Percentiles rank a stretch among this genome's conserved stretches.
These are phyloP conservation scores for Phylloporus sp. DNA, from an alignment of 768 basidiomycete species.

Conservation along the genomic window DNA sequence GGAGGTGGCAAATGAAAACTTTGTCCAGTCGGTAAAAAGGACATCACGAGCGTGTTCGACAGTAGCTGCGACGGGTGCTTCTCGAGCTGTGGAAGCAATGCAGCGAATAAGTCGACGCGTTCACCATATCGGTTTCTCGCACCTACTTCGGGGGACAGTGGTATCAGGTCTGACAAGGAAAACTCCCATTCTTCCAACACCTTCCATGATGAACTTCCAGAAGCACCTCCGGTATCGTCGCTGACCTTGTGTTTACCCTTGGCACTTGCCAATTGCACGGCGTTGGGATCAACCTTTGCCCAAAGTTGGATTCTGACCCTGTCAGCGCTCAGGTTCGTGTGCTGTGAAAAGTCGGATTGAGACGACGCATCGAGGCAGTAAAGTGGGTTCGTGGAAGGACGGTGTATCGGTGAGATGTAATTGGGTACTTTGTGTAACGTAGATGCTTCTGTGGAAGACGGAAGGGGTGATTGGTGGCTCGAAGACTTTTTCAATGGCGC, in stretches of 20 bases:
- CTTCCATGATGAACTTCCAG: slow-evolving; percentile 48
- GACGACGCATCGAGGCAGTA: slow-evolving; percentile 57
- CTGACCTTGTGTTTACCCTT: slow-evolving; percentile 47
- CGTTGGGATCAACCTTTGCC: slow-evolving; percentile 38
- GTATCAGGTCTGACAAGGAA: slow-evolving; percentile 51
- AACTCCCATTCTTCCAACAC: slow-evolving; percentile 66
- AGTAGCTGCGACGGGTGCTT: slow-evolving; percentile 47
- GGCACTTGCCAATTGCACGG: slow-evolving; percentile 14
- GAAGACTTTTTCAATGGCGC: slow-evolving; percentile 22
- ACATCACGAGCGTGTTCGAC: slow-evolving; percentile 68
- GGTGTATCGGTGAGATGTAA: slow-evolving; percentile 75
- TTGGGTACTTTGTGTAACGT: slow-evolving; percentile 40
- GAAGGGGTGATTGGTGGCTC: slow-evolving; percentile 22
- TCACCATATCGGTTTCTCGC: slow-evolving; percentile 2
- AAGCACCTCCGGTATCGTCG: slow-evolving; percentile 5
- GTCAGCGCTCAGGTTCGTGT: slow-evolving; percentile 49
- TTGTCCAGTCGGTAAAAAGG: slow-evolving; percentile 56
- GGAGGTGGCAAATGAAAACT: slow-evolving; percentile 53
- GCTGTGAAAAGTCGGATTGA: slow-evolving; percentile 48
- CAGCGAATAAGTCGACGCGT: slow-evolving; percentile 10
- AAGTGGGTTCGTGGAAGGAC: slow-evolving; percentile 77
- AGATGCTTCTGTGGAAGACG: slow-evolving; percentile 11
- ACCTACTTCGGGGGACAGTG: slow-evolving; percentile 60
- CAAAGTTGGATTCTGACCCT: slow-evolving; percentile 55
- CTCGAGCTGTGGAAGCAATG: slow-evolving; percentile 25